These are phyloP conservation scores for Scheffersomyces parashehatae DNA, from an alignment of 1,139 yeast genomes.

Conservation along the genomic window DNA sequence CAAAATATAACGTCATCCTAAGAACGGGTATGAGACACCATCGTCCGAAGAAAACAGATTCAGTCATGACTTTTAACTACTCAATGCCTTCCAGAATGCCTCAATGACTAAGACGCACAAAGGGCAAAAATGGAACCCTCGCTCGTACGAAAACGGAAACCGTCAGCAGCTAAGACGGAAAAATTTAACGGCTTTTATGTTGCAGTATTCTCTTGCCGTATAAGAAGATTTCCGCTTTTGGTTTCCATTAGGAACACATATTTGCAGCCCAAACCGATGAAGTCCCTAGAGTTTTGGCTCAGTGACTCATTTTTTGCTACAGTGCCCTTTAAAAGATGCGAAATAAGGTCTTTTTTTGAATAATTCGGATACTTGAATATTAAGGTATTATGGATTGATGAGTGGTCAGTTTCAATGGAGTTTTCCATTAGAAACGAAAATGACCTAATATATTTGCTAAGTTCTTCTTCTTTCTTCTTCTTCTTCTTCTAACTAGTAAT, in stretches of 20 bases:
- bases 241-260: background rate
- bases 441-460: background rate
- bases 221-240: background rate
- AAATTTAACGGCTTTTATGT: background rate
- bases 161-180: background rate
- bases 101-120: too few species aligned
- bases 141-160: background rate
- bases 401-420: background rate
- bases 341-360: background rate
- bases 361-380: too few species aligned
- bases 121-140: conserved; percentile 1
- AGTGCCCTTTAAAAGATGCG: background rate
- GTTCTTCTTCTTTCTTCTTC: background rate
- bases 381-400: too few species aligned
- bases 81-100: too few species aligned
- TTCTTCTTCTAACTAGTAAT: background rate
- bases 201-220: too few species aligned
- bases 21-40: too few species aligned
- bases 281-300: background rate
- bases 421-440: background rate
- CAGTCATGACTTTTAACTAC: too few species aligned
- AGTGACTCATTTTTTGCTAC: background rate
- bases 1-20: too few species aligned
- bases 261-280: background rate
- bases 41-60: too few species aligned